These are phyloP conservation scores for Colletotrichum sojae DNA, from an alignment of 2,329 filamentous ascomycete genomes.

Conservation along the genomic window DNA sequence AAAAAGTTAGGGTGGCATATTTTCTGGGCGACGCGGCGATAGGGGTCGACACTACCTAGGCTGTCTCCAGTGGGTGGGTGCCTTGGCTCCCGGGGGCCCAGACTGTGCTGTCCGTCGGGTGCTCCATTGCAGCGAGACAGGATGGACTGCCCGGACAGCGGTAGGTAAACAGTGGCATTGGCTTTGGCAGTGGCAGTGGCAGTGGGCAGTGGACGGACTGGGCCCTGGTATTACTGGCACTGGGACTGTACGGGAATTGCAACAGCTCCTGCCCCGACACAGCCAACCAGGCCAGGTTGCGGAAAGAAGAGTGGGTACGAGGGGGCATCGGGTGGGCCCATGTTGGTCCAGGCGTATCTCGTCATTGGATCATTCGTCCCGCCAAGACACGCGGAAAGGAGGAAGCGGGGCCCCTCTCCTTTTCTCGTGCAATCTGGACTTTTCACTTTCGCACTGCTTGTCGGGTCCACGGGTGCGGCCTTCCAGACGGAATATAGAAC, in stretches of 20 bases:
- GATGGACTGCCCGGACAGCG: background rate
- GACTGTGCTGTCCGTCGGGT: no score
- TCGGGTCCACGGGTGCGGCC: background rate
- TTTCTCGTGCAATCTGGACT: slow-evolving; percentile 16
- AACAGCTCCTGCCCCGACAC: slow-evolving; percentile 14
- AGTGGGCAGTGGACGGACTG: background rate
- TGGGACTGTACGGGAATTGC: slow-evolving; percentile 25
- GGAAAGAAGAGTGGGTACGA: slow-evolving; percentile 4
- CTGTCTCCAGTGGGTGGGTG: no score
- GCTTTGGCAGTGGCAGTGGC: slow-evolving; percentile 4
- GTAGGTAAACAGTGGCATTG: background rate
- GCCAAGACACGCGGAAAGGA: slow-evolving; percentile 39
- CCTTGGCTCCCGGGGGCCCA: no score
- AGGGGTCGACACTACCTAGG: slow-evolving; percentile 24
- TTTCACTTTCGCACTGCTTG: background rate
- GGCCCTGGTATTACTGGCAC: no score
- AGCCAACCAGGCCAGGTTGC: slow-evolving; percentile 25
- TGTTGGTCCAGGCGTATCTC: slow-evolving; percentile 5
- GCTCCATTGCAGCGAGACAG: no score
- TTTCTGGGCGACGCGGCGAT: slow-evolving; percentile 11
- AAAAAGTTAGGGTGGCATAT: slow-evolving; percentile 17
- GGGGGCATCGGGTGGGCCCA: slow-evolving; percentile 7
- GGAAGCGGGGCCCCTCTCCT: slow-evolving; percentile 18
- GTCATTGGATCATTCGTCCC: slow-evolving; percentile 30
- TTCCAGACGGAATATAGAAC: background rate